Evolutionary conservation across 2,329 filamentous ascomycete genomes (phyloP).

Genomic region (Colletotrichum scovillei): DNA sequence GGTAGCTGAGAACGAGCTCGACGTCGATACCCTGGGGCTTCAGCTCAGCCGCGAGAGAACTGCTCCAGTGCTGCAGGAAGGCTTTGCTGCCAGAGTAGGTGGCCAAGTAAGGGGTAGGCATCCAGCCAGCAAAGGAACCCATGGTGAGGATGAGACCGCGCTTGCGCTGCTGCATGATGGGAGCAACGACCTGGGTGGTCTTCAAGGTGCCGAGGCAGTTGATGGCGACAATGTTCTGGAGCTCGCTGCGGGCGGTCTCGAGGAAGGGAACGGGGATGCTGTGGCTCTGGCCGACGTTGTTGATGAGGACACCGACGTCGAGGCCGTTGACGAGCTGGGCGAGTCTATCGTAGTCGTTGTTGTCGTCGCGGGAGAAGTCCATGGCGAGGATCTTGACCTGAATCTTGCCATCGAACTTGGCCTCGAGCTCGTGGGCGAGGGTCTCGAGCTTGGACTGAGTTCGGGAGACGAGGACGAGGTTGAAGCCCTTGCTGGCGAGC

Average conservation of each 20-base stretch:
- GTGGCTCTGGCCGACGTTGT: conserved; percentile 97
- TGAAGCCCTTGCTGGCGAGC: conserved; percentile 92
- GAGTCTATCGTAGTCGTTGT: conserved; percentile 83
- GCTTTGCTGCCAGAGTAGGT: conserved; percentile 99
- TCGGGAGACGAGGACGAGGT: conserved; percentile 92
- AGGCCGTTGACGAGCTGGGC: conserved; percentile 75
- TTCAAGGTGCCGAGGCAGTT: conserved; percentile 93
- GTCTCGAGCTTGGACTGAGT: conserved; percentile 90
- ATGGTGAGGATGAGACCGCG: conserved; percentile 90
- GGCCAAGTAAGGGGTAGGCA: conserved; percentile 90
- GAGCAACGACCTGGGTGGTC: conserved; percentile 86
- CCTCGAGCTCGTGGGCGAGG: conserved; percentile 79
- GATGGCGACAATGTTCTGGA: conserved; percentile 92
- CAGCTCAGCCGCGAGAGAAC: conserved; percentile 85
- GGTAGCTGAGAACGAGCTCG: conserved; percentile 91
- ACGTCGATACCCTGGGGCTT: conserved; percentile 84
- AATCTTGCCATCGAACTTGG: conserved; percentile 73
- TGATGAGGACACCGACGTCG: conserved; percentile 89
- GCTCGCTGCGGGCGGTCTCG: conserved; percentile 81
- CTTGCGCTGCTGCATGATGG: conserved; percentile 83
- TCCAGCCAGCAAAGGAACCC: conserved; percentile 94
- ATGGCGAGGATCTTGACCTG: conserved; percentile 86
- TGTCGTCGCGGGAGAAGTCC: conserved; percentile 87
- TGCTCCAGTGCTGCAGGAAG: conserved; percentile 97
- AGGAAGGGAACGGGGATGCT: conserved; percentile 91